A percentile compares a stretch with the other conserved stretches of the same genome.
These are phyloP conservation scores for Aspergillus spinulosporus DNA, from an alignment of 2,329 filamentous ascomycete species.

Conservation along the genomic window DNA sequence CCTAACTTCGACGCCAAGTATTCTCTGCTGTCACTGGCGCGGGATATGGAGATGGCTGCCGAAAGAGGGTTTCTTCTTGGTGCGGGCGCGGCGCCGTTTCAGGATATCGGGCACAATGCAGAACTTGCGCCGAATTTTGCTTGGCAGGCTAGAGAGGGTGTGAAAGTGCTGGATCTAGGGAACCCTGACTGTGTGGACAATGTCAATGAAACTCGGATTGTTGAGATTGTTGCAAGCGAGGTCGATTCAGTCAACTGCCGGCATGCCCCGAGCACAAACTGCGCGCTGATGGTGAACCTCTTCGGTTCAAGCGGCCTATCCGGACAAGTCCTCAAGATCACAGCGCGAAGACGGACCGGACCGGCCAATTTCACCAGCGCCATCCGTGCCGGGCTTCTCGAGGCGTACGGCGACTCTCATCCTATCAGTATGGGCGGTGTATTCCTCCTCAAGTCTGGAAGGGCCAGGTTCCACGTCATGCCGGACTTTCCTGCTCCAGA, in stretches of 20 bases:
- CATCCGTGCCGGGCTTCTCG: not conserved
- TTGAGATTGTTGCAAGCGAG: not conserved
- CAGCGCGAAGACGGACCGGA: slow-evolving; percentile 28
- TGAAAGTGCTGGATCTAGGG: no score
- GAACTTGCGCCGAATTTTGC: slow-evolving; percentile 45
- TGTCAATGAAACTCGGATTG: not conserved
- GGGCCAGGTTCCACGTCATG: slow-evolving; percentile 47
- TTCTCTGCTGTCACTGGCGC: slow-evolving; percentile 27
- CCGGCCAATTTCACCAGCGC: not conserved
- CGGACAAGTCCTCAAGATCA: slow-evolving; percentile 41
- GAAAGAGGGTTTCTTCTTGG: slow-evolving; percentile 40
- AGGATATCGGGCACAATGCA: slow-evolving; percentile 44
- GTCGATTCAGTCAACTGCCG: not conserved
- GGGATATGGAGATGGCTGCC: slow-evolving; percentile 39
- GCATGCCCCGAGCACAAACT: slow-evolving; percentile 32
- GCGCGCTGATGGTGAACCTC: slow-evolving; percentile 48
- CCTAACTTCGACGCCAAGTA: slow-evolving; percentile 39
- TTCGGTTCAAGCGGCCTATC: slow-evolving; percentile 39
- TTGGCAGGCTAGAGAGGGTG: not conserved
- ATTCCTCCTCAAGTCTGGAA: slow-evolving; percentile 43
- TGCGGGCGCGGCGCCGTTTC: slow-evolving; percentile 47
- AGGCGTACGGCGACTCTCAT: slow-evolving; percentile 33
- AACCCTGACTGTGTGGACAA: not conserved
- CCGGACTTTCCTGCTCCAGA: slow-evolving; percentile 43
- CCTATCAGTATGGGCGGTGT: slow-evolving; percentile 45